Evolutionary conservation across 257 asterid species (phyloP).

Genomic region (Solanum chiquidenum): DNA sequence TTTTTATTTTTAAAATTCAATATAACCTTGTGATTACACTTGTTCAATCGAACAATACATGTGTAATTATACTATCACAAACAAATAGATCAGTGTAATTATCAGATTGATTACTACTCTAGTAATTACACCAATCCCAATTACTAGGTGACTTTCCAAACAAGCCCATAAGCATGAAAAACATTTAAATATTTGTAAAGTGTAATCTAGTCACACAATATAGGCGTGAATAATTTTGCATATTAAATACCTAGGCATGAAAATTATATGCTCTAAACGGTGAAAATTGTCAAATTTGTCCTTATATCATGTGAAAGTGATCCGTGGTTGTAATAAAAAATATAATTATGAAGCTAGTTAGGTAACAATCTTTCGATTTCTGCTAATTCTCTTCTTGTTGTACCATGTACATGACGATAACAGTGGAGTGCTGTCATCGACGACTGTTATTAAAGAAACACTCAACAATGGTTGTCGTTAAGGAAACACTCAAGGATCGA

Average conservation of each 20-base stretch:
- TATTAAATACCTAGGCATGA: background rate
- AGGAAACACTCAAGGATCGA: background rate
- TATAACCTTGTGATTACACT: too few relatives aligned
- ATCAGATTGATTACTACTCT: too few relatives aligned
- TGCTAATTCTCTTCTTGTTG: background rate
- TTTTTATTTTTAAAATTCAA: too few relatives aligned
- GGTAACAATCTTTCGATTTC: too few relatives aligned
- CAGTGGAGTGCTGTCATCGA: background rate
- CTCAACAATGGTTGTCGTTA: background rate
- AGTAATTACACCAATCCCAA: too few relatives aligned
- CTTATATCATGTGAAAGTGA: background rate
- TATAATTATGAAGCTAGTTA: too few relatives aligned
- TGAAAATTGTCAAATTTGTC: background rate
- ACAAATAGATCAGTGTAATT: too few relatives aligned
- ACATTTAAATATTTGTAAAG: background rate
- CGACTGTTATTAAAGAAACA: rapidly evolving
- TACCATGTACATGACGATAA: background rate
- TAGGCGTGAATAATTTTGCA: background rate
- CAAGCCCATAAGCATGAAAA: too few relatives aligned
- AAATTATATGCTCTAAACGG: background rate
- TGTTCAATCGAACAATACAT: too few relatives aligned
- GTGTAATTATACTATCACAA: too few relatives aligned
- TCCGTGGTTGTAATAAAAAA: too few relatives aligned
- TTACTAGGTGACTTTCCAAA: too few relatives aligned
- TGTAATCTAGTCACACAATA: background rate